A percentile compares a stretch with the other conserved stretches of the same genome.
Evolutionary conservation across 768 basidiomycete species (phyloP).

Genomic region (Plicaturopsis crispa): DNA sequence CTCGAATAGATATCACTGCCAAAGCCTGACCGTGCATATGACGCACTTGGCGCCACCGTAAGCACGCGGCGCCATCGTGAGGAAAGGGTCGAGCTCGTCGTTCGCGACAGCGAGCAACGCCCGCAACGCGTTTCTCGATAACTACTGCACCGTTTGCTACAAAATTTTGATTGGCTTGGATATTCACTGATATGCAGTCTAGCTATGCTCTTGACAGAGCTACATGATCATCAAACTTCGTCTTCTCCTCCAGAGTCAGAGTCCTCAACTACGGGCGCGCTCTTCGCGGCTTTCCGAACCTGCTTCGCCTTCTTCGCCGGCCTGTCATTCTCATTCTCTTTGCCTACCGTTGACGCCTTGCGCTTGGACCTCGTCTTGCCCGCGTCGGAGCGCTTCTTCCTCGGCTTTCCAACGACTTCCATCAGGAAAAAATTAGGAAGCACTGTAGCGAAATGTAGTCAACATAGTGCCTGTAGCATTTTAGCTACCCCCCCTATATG

Average conservation of each 20-base stretch:
- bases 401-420: background rate
- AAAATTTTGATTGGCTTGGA: background rate
- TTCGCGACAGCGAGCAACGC: background rate
- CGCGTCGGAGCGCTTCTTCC: background rate
- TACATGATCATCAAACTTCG: background rate
- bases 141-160: background rate
- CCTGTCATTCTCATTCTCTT: background rate
- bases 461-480: no score
- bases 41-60: no score
- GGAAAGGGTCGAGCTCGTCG: background rate
- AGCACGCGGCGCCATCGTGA: no score
- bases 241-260: background rate
- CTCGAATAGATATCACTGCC: no score
- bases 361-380: conserved; percentile 1
- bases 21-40: no score
- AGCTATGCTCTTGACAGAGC: background rate
- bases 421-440: no score
- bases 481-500: no score
- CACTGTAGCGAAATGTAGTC: no score
- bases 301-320: background rate
- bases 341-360: background rate
- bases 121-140: background rate
- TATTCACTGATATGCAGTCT: background rate
- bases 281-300: background rate
- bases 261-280: background rate